Evolutionary conservation across 768 basidiomycete genomes (phyloP).

Genomic region (Tulasnella sp.): DNA sequence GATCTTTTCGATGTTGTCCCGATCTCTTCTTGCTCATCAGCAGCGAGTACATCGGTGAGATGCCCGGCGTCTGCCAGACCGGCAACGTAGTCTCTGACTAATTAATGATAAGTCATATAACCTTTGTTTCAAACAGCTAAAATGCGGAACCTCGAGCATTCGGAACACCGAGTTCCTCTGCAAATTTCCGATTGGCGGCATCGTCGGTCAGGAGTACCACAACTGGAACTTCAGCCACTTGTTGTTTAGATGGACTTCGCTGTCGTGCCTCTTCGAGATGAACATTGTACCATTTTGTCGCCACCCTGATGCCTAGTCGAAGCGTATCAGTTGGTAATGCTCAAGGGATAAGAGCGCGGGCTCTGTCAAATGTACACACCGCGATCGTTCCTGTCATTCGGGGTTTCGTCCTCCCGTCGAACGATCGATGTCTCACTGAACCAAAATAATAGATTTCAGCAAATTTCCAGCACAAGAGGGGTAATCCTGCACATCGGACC

Average conservation of each 20-base stretch:
- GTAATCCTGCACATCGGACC: slow-evolving; percentile 49
- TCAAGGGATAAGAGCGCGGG: neutral
- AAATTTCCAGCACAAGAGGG: neutral
- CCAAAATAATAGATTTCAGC: neutral
- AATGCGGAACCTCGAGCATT: slow-evolving; percentile 56
- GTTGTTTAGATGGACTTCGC: neutral
- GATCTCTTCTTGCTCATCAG: slow-evolving; percentile 55
- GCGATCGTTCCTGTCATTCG: slow-evolving; percentile 94
- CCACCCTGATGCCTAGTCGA: slow-evolving; percentile 74
- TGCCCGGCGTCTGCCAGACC: slow-evolving; percentile 59
- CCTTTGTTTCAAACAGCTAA: neutral
- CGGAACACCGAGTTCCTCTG: slow-evolving; percentile 58
- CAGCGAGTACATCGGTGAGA: slow-evolving; percentile 79
- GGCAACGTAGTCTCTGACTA: slow-evolving; percentile 79
- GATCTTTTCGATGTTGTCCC: slow-evolving; percentile 48
- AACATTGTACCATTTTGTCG: slow-evolving; percentile 78
- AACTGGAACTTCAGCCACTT: slow-evolving; percentile 44
- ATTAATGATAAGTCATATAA: slow-evolving; percentile 13
- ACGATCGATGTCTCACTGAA: slow-evolving; percentile 74
- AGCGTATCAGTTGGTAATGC: neutral
- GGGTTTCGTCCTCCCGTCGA: slow-evolving; percentile 71
- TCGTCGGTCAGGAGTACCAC: slow-evolving; percentile 90
- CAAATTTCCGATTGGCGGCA: slow-evolving; percentile 73
- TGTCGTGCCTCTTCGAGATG: slow-evolving; percentile 48
- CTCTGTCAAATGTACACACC: slow-evolving; percentile 45